phyloP scores from a whole-genome alignment of 2,329 filamentous ascomycete species.

The Neofusicoccum laricinum region DNA sequence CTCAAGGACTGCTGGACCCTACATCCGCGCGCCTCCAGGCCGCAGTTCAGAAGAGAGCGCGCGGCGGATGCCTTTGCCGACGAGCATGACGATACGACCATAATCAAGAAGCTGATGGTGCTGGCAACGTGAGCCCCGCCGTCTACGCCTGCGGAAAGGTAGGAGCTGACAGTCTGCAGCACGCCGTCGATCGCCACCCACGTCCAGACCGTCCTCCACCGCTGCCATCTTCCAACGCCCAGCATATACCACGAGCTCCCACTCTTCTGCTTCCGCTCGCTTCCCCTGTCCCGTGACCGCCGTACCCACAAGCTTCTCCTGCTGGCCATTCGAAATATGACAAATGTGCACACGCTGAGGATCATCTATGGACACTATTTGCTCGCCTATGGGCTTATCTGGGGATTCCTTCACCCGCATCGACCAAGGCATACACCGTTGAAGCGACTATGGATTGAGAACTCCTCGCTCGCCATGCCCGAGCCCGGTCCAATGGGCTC shows the following conservation, averaged over 20 bases:
- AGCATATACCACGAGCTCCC: constrained; percentile 45
- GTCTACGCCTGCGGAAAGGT: not conserved
- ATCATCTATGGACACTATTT: constrained; percentile 45
- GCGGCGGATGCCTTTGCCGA: constrained; percentile 19
- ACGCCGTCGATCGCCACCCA: constrained; percentile 41
- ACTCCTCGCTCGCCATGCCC: constrained; percentile 33
- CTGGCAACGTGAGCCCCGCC: constrained; percentile 34
- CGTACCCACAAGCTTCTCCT: constrained; percentile 39
- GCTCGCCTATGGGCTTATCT: constrained; percentile 38
- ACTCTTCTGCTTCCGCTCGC: constrained; percentile 36
- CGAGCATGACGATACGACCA: constrained; percentile 41
- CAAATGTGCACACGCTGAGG: constrained; percentile 43
- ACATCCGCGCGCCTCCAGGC: constrained; percentile 21
- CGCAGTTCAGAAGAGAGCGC: constrained; percentile 15
- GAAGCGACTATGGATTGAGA: constrained; percentile 46
- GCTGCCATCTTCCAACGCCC: constrained; percentile 46
- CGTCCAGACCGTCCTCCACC: constrained; percentile 44
- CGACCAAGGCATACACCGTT: constrained; percentile 30
- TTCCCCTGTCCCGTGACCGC: constrained; percentile 39
- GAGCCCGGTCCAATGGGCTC: constrained; percentile 19
- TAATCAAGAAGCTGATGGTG: constrained; percentile 42
- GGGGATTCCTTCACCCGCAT: constrained; percentile 37
- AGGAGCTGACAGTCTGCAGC: constrained; percentile 23
- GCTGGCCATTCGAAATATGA: constrained; percentile 39
- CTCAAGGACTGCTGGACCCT: constrained; percentile 39